Percentiles rank a stretch among this genome's conserved stretches.
phyloP scores from a whole-genome alignment of 208 protist genomes.

The Tritrichomonas foetus region DNA sequence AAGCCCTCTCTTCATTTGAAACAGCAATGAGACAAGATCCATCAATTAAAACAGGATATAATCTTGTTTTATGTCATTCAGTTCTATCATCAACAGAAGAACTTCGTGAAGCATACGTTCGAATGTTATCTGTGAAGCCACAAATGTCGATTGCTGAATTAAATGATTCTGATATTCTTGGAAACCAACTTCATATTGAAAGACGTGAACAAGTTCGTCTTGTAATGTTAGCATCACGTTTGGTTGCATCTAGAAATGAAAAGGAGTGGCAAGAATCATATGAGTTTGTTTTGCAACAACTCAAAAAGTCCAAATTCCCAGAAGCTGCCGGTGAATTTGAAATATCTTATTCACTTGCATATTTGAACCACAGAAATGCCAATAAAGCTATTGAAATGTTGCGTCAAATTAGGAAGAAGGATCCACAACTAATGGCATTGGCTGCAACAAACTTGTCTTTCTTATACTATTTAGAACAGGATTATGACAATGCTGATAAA shows the following conservation, averaged over 20 bases:
- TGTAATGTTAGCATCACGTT: not conserved
- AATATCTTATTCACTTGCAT: slow-evolving; percentile 4
- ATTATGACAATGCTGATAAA: slow-evolving; percentile 81
- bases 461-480: slow-evolving; percentile 90
- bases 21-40: slow-evolving; percentile 6
- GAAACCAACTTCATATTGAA: slow-evolving; percentile 16
- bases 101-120: not conserved
- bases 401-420: not conserved
- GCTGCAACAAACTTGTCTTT: slow-evolving; percentile 94
- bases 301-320: slow-evolving; percentile 4
- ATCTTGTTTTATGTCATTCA: not conserved
- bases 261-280: slow-evolving; percentile 27
- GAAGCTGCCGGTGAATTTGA: slow-evolving; percentile 30
- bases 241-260: not conserved
- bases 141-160: not conserved
- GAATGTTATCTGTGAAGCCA: not conserved
- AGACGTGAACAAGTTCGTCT: not conserved
- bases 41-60: slow-evolving; percentile 1
- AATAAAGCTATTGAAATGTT: slow-evolving; percentile 19
- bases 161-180: not conserved
- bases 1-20: slow-evolving; percentile 6
- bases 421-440: slow-evolving; percentile 1
- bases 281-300: not conserved
- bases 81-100: slow-evolving; percentile 31
- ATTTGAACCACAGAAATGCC: not conserved